These are phyloP conservation scores for Letharia lupina DNA, from an alignment of 495 filamentous ascomycete species.

Conservation along the genomic window DNA sequence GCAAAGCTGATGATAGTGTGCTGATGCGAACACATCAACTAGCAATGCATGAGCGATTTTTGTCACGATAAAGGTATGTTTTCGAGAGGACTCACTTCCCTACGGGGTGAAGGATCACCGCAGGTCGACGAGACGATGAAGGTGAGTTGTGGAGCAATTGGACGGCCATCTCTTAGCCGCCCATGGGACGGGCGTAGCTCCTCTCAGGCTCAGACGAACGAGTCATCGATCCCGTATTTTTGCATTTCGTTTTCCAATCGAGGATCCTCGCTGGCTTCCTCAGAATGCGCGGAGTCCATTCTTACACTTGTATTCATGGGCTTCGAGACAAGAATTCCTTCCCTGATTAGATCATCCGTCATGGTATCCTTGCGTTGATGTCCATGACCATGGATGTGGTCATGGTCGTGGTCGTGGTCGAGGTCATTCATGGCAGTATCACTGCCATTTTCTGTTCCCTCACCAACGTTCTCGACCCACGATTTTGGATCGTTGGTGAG, in stretches of 20 bases:
- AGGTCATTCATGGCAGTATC: neutral
- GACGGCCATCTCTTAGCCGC: neutral
- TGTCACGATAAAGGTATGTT: too few species aligned
- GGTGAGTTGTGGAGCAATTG: neutral
- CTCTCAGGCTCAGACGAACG: neutral
- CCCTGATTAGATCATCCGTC: slow-evolving; percentile 20
- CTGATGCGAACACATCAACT: too few species aligned
- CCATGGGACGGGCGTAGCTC: neutral
- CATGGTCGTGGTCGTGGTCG: neutral
- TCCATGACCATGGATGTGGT: neutral
- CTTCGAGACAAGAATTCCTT: slow-evolving; percentile 15
- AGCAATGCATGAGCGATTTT: too few species aligned
- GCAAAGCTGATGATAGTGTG: too few species aligned
- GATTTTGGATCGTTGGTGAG: slow-evolving; percentile 18
- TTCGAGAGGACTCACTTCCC: neutral
- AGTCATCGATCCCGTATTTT: slow-evolving; percentile 20
- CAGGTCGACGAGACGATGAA: neutral
- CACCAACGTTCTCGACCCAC: slow-evolving; percentile 18
- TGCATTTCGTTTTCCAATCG: slow-evolving; percentile 20
- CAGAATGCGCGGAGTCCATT: neutral
- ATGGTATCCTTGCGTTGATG: slow-evolving; percentile 13
- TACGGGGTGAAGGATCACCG: neutral
- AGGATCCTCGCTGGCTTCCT: neutral
- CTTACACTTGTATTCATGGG: neutral
- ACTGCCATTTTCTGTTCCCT: slow-evolving; percentile 2